Base-by-base conservation (phyloP, 2,329 filamentous ascomycete species). In the Gremmenia infestans region DNA sequence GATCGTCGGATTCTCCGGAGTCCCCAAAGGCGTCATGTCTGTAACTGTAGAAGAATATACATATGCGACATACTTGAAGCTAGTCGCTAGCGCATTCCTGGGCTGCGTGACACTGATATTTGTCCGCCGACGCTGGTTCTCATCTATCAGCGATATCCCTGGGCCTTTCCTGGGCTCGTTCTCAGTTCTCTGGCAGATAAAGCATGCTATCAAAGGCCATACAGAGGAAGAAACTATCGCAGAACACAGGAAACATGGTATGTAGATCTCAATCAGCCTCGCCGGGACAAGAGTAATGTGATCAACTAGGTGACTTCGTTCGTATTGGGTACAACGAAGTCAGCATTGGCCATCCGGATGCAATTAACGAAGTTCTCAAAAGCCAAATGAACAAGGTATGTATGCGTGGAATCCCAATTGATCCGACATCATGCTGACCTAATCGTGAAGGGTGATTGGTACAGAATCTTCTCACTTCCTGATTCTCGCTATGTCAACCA, bases 321-420 rank as follows among this genome's bases (percentile, higher is more conserved):
- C 72, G 75, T n/a, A 74, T 77, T 37, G 65, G 67, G 8, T 66
- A 70, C 28, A 71, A 76, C 48, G 74, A 77, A 67, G 70, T 77
- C 7, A 45, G 72, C 57, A 68, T 77, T 47, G 68, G 68, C 48
- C 71, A 77, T 56, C 73, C 74, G 1, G 71, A 75, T 55, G 75
- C 70, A n/a, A 65, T 75, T 19, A 67, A 66, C 19, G 63, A 68
- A 46, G 63, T 77, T 12, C 67, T 76, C 1, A 59, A 70, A 28
- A 65, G 63, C 1, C 65, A 67, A 5, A 55, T 73, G 2, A 57
- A 60, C 11, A 69, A 76, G 65, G 73, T 68, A 53, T 6, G 52
- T 54, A 14, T 37, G n/a, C 22, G 23, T 17, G 40, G 19, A 37
- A 28, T 4, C 6, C 25, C 15, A 35, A 23, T 46, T n/a, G 17